Conservation (phyloP, 73 alveolate genomes). For the Paramecium pentaurelia region DNA sequence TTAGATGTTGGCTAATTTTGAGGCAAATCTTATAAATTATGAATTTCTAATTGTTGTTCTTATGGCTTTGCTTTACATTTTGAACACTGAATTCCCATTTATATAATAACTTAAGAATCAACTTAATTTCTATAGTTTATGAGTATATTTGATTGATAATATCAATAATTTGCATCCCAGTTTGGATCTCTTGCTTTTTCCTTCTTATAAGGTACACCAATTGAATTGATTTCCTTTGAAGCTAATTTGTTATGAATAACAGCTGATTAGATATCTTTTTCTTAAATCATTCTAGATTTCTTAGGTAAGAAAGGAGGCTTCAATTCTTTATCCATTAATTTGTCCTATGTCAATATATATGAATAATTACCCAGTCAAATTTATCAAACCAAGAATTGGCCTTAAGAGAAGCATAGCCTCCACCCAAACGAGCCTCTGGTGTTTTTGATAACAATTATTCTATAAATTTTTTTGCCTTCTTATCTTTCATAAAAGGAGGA, state of each 20-base stretch:
- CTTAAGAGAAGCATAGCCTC: conserved; percentile 57
- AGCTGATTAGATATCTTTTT: neutral
- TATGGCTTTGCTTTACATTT: neutral
- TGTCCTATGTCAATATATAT: neutral
- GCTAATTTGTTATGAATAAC: conserved; percentile 15
- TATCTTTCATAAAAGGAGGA: conserved; percentile 72
- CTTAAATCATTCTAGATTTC: neutral
- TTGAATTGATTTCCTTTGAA: conserved; percentile 11
- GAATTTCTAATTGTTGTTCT: neutral
- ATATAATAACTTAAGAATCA: neutral
- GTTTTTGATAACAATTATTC: conserved; percentile 56
- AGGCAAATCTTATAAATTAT: neutral
- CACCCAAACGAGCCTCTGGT: conserved; percentile 63
- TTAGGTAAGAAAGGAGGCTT: conserved; percentile 53
- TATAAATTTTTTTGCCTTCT: conserved; percentile 58
- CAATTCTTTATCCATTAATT: conserved; percentile 42
- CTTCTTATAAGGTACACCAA: neutral
- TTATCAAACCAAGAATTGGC: conserved; percentile 66
- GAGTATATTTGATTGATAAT: neutral
- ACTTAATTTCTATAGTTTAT: neutral
- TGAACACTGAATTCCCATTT: neutral
- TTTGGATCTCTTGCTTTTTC: conserved; percentile 56
- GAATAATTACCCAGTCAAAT: conserved; percentile 61
- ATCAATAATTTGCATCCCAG: conserved; percentile 57
- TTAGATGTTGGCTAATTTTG: neutral